Evolutionary conservation across 108 stramenopile genomes (phyloP), one percentile per base, ranked within the genome.

Genomic region (Skeletonema grethae): DNA sequence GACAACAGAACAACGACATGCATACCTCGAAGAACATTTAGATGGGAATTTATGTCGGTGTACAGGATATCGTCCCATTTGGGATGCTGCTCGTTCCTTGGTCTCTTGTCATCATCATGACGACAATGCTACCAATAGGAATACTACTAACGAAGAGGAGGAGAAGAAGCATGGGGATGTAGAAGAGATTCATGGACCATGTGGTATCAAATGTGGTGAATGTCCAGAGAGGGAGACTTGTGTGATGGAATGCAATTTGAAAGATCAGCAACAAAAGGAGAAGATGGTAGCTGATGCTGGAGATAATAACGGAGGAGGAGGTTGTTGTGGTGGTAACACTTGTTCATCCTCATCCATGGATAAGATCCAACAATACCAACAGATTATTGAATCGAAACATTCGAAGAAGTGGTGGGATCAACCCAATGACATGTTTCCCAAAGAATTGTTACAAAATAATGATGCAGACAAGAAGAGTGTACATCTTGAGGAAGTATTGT

Each of bases 1-100:
- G 5, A 22, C 41, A 43, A 55, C 75, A 78, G 0, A 53, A 18
- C 70, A 90, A 25, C 65, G 97, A 18, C 95, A 97, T 73, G 96
- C 94, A 66, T 86, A 90, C 58, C 63, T 98, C n/a, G 96, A 98
- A 79, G 96, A 95, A 68, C 87, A 90, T 61, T 39, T 98, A 68
- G 97, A 98, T 76, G 97, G 97, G 25, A 98, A 98, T 76, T 73
- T 98, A 7, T 98, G 97, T 74, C 87, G 97, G 1, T 98, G 97
- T 72, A 98, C 97, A 15, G 96, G 95, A 1, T 98, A 98, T 61
- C 89, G 97, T 13, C 97, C 97, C 29, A 97, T 98, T 68, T 94
- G 97, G 91, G 97, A 98, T 78, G 96, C 96, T 0, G 97, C 97
- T 25, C 66, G 88, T 12, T 80, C 85, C 0, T 45, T 95, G 4